A percentile compares a stretch with the other conserved stretches of the same genome.
These are phyloP conservation scores for Lumnitzera racemosa DNA, from an alignment of 345 rosid genomes.

Conservation along the genomic window DNA sequence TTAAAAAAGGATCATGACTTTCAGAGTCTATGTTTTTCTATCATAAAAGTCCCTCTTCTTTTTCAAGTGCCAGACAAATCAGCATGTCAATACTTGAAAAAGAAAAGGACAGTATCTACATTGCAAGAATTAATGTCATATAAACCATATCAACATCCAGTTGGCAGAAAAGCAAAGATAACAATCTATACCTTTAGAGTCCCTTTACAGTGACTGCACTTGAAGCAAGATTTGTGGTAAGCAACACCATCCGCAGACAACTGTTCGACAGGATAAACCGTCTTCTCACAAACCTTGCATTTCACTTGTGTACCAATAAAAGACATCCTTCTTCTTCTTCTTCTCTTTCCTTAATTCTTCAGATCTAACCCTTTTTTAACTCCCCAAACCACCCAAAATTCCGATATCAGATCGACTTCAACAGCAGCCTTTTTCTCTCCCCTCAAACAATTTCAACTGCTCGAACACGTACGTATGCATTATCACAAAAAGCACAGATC, in stretches of 20 bases:
- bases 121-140: not conserved
- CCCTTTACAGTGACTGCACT: constrained; percentile 93
- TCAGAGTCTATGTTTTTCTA: not conserved
- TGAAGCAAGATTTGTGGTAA: constrained; percentile 93
- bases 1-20: not conserved
- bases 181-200: constrained; percentile 50
- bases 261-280: constrained; percentile 92
- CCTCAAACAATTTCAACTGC: too few species aligned
- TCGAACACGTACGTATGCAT: too few species aligned
- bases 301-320: constrained; percentile 92
- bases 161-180: not conserved
- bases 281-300: constrained; percentile 95
- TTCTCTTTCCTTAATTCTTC: not conserved
- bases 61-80: not conserved
- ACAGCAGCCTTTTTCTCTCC: too few species aligned
- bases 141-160: not conserved
- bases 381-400: too few species aligned
- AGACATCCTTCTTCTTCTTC: constrained; percentile 39
- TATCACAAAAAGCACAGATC: too few species aligned
- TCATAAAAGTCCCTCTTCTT: not conserved
- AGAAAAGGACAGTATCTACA: too few species aligned
- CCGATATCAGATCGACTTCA: too few species aligned
- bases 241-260: constrained; percentile 85
- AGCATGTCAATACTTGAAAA: too few species aligned
- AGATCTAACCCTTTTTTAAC: too few species aligned